These are phyloP conservation scores for Fraxinus velutina DNA, from an alignment of 305 asterid genomes.

Conservation along the genomic window DNA sequence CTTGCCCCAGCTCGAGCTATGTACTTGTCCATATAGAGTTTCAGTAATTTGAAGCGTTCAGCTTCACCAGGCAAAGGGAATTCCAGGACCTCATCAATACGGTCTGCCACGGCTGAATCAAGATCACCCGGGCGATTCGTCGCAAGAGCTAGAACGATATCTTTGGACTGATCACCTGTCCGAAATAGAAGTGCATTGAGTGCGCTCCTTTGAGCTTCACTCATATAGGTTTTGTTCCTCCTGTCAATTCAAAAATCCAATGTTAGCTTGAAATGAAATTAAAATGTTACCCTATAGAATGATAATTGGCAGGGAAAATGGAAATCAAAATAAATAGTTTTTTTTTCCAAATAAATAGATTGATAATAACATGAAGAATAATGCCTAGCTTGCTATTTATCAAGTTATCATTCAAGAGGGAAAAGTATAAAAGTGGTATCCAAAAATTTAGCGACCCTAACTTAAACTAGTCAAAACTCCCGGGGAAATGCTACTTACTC, in stretches of 20 bases:
- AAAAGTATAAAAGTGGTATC: background rate
- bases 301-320: background rate
- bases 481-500: slow-evolving; percentile 57
- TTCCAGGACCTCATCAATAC: slow-evolving; percentile 90
- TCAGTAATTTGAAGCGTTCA: slow-evolving; percentile 76
- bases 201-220: slow-evolving; percentile 98
- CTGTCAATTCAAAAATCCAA: slow-evolving; percentile 32
- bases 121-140: slow-evolving; percentile 95
- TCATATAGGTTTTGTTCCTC: slow-evolving; percentile 92
- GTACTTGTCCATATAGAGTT: slow-evolving; percentile 74
- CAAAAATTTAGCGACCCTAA: background rate
- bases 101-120: slow-evolving; percentile 90
- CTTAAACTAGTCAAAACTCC: background rate
- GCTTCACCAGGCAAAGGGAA: slow-evolving; percentile 92
- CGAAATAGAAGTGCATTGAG: slow-evolving; percentile 90
- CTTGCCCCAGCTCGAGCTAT: slow-evolving; percentile 72
- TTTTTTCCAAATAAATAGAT: background rate
- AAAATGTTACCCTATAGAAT: background rate
- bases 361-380: background rate
- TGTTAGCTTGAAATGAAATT: slow-evolving; percentile 10
- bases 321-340: background rate
- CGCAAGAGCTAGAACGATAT: slow-evolving; percentile 86
- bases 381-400: background rate
- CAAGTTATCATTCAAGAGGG: background rate
- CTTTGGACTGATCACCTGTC: slow-evolving; percentile 95